Evolutionary conservation across 1,139 yeast species (phyloP), one percentile per base, ranked within the genome.

Genomic region (Kodamaea ohmeri): DNA sequence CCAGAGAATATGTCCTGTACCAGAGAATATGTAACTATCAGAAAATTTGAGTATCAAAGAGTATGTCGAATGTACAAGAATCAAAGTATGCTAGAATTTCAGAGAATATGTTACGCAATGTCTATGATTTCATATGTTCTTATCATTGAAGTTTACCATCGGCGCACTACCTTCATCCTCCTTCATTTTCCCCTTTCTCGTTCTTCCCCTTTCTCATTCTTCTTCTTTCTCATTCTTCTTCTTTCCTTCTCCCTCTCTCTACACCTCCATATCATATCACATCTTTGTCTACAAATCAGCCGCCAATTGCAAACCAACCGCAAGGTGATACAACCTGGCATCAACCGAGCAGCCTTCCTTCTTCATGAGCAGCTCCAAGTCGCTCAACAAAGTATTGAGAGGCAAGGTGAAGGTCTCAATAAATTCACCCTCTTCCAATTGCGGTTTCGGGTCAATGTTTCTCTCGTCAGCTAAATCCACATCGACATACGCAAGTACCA

Each of bases 341-440:
- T 90, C 98, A 15, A 90, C 65, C 22, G 76, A 75, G 57, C 79
- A 87, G 0, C 95, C 96, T 57, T 84, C 74, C 3, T 58, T 53
- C 24, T 68, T 44, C 41, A 60, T 74, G 15, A 89, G 60, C 25
- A 65, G 56, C 12, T 64, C 63, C 56, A 90, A 59, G 27, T 68
- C 73, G 15, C 67, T 69, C n/a, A 81, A 76, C 39, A 90, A 73
- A 19, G 67, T 59, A 13, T 64, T 60, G 46, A 89, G 56, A 6
- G 90, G 88, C 28, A 88, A 80, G 7, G 61, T 69, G 53, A 89
- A 84, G 9, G 87, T 80, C 49, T 88, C 96, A 39, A 90, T 90
- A 55, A 82, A 89, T 63, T 90, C 97, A 38, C 82, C 83, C 6
- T 87, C 96, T 61, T 90, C 97, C 47, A 90, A 69, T 46, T 85